These are phyloP conservation scores for Monilinia fructicola DNA, from an alignment of 2,329 filamentous ascomycete species.

Conservation along the genomic window DNA sequence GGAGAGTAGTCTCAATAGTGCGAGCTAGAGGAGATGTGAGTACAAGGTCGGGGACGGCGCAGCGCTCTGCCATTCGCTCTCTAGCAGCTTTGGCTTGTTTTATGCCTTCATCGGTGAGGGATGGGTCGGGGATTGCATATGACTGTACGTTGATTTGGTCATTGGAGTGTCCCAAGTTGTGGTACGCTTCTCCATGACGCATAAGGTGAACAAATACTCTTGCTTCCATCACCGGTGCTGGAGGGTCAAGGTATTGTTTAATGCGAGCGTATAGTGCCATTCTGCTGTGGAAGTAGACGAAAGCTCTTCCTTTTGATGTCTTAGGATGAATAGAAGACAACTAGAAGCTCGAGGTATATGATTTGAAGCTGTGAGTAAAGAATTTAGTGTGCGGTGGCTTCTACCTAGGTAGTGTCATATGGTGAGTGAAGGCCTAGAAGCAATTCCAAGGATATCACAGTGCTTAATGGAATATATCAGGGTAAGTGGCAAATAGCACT, in stretches of 20 bases:
- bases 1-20: conserved; percentile 7
- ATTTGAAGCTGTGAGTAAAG: neutral
- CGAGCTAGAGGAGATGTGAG: conserved; percentile 9
- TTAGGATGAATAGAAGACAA: neutral
- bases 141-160: conserved; percentile 1
- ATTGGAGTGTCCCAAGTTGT: neutral
- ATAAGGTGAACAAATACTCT: conserved; percentile 3
- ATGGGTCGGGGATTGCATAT: neutral
- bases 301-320: no score
- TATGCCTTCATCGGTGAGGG: neutral
- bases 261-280: neutral
- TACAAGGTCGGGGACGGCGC: neutral
- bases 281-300: neutral
- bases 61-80: neutral
- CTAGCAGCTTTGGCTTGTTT: neutral
- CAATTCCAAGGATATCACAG: neutral
- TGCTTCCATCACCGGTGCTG: neutral
- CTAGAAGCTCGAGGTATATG: neutral
- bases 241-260: neutral
- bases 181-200: conserved; percentile 18
- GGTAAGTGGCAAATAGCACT: neutral
- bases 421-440: neutral
- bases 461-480: neutral
- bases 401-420: neutral
- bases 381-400: neutral